Base-by-base conservation (phyloP, 345 rosid genomes). In the Salix viminalis region DNA sequence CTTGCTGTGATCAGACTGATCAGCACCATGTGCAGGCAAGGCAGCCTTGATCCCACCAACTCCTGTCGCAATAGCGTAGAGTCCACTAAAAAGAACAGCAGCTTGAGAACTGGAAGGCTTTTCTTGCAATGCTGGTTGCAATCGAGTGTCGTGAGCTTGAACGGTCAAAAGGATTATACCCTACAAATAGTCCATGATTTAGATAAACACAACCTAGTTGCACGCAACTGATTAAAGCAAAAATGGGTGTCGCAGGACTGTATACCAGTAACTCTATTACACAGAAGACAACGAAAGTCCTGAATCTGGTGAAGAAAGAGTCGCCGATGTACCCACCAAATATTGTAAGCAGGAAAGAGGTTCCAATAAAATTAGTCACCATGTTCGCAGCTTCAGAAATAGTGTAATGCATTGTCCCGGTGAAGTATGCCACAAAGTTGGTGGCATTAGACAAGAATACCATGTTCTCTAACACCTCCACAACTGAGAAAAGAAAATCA, bases 291-390 rank as follows among this genome's bases (percentile, higher is more conserved):
- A 89, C 30, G 67, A 87, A 83, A 6, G 92, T 76, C 9, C 78
- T 69, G 81, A 83, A 90, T 67, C 89, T 80, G 37, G 89, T 86
- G 74, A 90, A 58, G 77, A 79, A 88, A 78, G 94, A 82, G 83
- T 90, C 92, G 12, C 81, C 69, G 75, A 92, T 64, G 81, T 89
- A 88, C 65, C 90, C 97, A 1, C 88, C 94, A 28, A 89, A 65
- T 62, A 91, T 28, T 30, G 94, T 85, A 13, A 91, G 90, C 70
- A 91, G 62, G 79, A 87, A 89, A 10, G 92, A 85, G n/a, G 92
- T 86, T 42, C 89, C 91, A 84, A 83, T 78, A 89, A 88, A 91
- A 77, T 90, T 90, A 32, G 92, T 90, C 36, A 88, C 89, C 87
- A 78, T 87, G 78, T 81, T 91, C 8, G 97, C 86, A 4, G 97